Conservation (phyloP, 139 green algal species). For the Micractinium sp. region DNA sequence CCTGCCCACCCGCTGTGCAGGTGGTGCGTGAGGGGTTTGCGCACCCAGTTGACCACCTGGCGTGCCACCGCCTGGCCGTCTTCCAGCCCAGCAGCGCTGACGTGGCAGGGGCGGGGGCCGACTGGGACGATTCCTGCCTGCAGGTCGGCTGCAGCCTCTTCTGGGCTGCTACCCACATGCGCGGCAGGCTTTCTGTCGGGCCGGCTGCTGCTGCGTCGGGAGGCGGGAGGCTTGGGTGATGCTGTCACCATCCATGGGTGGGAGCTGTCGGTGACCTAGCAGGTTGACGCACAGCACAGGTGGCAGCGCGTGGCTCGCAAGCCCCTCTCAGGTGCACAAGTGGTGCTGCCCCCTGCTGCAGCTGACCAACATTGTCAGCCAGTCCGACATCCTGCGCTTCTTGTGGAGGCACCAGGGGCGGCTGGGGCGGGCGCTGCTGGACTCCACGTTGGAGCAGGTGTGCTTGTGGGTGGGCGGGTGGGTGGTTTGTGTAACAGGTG, state of each 20-base stretch:
- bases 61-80: constrained; percentile 8
- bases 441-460: background rate
- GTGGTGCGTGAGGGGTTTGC: constrained; percentile 4
- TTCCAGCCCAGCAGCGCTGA: background rate
- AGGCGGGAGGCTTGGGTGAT: no score
- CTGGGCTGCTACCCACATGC: no score
- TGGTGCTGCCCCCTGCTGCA: background rate
- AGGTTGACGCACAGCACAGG: background rate
- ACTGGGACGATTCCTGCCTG: background rate
- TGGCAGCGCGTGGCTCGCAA: background rate
- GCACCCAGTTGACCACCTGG: background rate
- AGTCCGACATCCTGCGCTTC: constrained; percentile 29
- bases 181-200: no score
- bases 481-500: no score
- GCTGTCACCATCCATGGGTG: background rate
- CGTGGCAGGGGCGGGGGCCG: background rate
- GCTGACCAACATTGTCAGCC: background rate
- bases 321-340: background rate
- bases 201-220: no score
- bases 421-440: constrained; percentile 1
- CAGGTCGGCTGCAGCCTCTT: background rate
- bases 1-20: background rate
- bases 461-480: no score
- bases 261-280: background rate
- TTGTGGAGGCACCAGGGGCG: constrained; percentile 9